A percentile compares a stretch with the other conserved stretches of the same genome.
Conservation (phyloP, 306 rosid genomes). For the Vigna angularis region DNA sequence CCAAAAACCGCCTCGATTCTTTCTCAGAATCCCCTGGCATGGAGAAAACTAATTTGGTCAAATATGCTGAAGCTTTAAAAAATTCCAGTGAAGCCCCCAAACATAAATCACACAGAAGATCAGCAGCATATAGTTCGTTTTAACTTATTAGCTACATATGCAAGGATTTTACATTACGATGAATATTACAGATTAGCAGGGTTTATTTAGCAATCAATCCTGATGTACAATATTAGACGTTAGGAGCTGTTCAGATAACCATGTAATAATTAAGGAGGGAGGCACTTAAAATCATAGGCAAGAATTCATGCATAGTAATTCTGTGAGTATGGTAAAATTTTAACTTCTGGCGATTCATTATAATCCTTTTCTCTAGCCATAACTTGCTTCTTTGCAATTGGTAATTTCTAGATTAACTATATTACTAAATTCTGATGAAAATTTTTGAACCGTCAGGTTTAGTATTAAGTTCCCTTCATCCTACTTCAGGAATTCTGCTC, state of each 20-base stretch:
- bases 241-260: conserved; percentile 43
- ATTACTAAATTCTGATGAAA: neutral
- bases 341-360: neutral
- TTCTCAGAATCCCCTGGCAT: conserved; percentile 47
- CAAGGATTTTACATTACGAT: conserved; percentile 17
- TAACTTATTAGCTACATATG: conserved; percentile 34
- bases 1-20: conserved; percentile 40
- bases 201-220: conserved; percentile 26
- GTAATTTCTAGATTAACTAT: neutral
- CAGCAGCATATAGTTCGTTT: conserved; percentile 60
- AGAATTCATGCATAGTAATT: neutral
- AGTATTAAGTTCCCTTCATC: conserved; percentile 3
- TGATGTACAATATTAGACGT: conserved; percentile 36
- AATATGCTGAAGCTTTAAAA: conserved; percentile 81
- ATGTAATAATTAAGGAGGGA: conserved; percentile 33
- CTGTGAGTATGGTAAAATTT: neutral
- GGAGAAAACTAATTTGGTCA: conserved; percentile 62
- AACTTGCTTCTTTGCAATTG: conserved; percentile 12
- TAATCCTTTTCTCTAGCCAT: conserved; percentile 1
- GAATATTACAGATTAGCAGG: conserved; percentile 39
- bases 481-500: neutral
- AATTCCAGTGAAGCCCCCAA: conserved; percentile 48
- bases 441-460: no score
- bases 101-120: conserved; percentile 41
- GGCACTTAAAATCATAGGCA: conserved; percentile 11